Evolutionary conservation across 2,329 filamentous ascomycete species (phyloP), one percentile per base, ranked within the genome.

Genomic region (Aspergillus intermedius): DNA sequence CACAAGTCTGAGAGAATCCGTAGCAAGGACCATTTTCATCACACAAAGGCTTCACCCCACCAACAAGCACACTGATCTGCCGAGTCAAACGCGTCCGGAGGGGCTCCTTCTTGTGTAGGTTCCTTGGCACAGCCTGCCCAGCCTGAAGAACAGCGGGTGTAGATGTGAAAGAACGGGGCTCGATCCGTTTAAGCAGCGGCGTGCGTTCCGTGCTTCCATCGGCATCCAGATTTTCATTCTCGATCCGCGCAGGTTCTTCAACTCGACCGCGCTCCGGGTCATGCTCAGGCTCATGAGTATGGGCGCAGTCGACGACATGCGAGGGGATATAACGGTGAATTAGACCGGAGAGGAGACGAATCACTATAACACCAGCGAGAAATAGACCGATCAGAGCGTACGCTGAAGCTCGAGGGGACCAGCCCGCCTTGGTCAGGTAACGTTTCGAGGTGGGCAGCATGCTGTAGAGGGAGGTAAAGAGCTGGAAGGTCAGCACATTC

Each of bases 391-490:
- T 75, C 32, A 75, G 60, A 0, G 65, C 62, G 52, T 69, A 76
- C 3, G 73, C 84, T 5, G 91, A 88, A 2, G 71, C 64, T 52
- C 83, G 80, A 3, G 87, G 75, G 6, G 80, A 77, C 68, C 84
- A 83, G 13, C 83, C 84, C 45, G 83, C 86, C 47, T 82, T 76
- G 50, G 78, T 74, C 3, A 98, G 77, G 62, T 95, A 95, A 35
- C 76, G 76, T 62, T 86, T 90, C 2, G 91, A 84, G 17, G 88
- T 89, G 8, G 91, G 91, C 6, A 97, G 78, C 87, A 97, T 96
- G 68, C 84, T 93, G 68, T 91, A 95, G 25, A 97, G 72, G 1
- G 91, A 84, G 32, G 91, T 95, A 69, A 95, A 96, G 37, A 95
- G 79, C 90, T 95, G 35, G 39, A 9, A 9, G 35, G 34, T 17